These are phyloP conservation scores for Fagopyrum esculentum DNA, from an alignment of 148 eudicot genomes.

Conservation along the genomic window DNA sequence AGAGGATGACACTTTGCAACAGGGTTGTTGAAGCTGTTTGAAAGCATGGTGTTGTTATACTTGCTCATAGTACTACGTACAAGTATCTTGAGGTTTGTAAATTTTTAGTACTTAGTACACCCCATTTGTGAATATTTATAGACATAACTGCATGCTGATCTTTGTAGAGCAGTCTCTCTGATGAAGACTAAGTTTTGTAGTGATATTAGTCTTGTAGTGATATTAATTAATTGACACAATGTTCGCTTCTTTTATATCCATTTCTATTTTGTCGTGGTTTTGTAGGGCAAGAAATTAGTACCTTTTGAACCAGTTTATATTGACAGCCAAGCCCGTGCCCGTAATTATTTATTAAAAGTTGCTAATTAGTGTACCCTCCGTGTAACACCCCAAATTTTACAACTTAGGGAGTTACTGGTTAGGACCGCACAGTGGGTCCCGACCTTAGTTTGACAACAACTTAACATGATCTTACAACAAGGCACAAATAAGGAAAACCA, in stretches of 20 bases:
- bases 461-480: too few relatives aligned
- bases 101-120: background rate
- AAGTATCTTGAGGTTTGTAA: slow-evolving; percentile 83
- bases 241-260: background rate
- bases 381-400: too few relatives aligned
- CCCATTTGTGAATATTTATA: background rate
- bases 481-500: too few relatives aligned
- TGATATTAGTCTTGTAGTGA: too few relatives aligned
- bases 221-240: too few relatives aligned
- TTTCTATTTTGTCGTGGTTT: slow-evolving; percentile 13
- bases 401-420: too few relatives aligned
- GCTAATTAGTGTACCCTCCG: too few relatives aligned
- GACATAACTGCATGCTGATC: background rate
- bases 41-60: slow-evolving; percentile 89
- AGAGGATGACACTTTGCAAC: slow-evolving; percentile 97
- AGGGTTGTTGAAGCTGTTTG: slow-evolving; percentile 99
- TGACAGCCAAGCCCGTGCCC: slow-evolving; percentile 80
- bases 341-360: too few relatives aligned
- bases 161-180: background rate
- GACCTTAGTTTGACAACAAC: too few relatives aligned
- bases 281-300: slow-evolving; percentile 68
- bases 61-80: slow-evolving; percentile 81
- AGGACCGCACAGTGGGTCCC: too few relatives aligned
- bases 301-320: slow-evolving; percentile 90
- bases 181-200: background rate